A percentile compares a stretch with the other conserved stretches of the same genome.
Conservation (phyloP, 2,329 filamentous ascomycete genomes). For the Scytalidium sp. region DNA sequence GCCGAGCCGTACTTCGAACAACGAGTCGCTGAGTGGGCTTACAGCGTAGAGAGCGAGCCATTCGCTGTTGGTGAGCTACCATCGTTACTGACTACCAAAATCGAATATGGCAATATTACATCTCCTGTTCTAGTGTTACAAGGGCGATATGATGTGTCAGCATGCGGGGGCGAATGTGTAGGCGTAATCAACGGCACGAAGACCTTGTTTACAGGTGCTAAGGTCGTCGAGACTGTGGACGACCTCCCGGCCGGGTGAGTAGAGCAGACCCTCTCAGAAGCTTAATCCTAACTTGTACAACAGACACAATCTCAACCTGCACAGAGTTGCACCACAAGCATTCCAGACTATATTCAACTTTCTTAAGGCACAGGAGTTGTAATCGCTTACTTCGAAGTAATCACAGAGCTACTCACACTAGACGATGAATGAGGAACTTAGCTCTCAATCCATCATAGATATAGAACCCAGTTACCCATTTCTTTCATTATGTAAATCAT, state of each 20-base stretch:
- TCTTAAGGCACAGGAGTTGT: conserved; percentile 17
- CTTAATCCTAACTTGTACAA: neutral
- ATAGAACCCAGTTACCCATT: no score
- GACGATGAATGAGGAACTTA: no score
- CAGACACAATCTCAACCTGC: conserved; percentile 28
- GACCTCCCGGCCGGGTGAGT: conserved; percentile 27
- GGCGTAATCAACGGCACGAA: conserved; percentile 18
- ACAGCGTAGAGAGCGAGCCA: conserved; percentile 24
- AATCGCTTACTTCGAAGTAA: conserved; percentile 1
- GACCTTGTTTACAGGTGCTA: conserved; percentile 16
- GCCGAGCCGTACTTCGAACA: conserved; percentile 22
- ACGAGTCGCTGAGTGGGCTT: conserved; percentile 25
- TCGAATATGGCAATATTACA: conserved; percentile 17
- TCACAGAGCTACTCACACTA: no score
- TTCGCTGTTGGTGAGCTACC: conserved; percentile 28
- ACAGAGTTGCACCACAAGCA: conserved; percentile 23
- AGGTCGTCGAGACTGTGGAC: conserved; percentile 23
- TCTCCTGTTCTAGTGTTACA: conserved; percentile 25
- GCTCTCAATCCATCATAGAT: no score
- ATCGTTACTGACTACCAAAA: conserved; percentile 20
- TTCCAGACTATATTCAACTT: conserved; percentile 25
- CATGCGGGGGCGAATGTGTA: conserved; percentile 27
- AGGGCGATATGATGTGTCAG: conserved; percentile 26
- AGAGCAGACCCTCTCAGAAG: neutral
- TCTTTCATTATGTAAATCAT: no score